Conservation (phyloP, 257 asterid genomes). For the Capsicum rhomboideum region DNA sequence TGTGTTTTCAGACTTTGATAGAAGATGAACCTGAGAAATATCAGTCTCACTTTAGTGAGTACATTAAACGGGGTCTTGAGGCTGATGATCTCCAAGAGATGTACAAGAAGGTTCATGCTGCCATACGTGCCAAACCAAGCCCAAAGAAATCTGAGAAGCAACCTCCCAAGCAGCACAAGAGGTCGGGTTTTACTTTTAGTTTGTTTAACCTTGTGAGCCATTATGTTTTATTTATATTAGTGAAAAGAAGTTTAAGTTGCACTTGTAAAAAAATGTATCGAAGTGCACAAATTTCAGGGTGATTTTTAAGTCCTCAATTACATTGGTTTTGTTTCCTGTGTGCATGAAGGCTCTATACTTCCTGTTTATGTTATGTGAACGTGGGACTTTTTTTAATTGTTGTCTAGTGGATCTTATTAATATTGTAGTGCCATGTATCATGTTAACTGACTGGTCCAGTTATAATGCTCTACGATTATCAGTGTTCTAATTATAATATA, state of each 20-base stretch:
- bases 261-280: neutral
- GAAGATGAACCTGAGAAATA: slow-evolving; percentile 78
- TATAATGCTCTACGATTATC: neutral
- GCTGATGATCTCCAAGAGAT: slow-evolving; percentile 49
- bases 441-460: neutral
- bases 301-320: neutral
- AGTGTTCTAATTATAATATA: neutral
- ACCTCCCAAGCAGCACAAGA: slow-evolving; percentile 60
- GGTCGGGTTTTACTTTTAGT: slow-evolving; percentile 19
- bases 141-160: slow-evolving; percentile 48
- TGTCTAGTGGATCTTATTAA: neutral
- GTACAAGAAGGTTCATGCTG: slow-evolving; percentile 71
- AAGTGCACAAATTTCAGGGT: neutral
- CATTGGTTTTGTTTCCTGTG: neutral
- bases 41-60: slow-evolving; percentile 55
- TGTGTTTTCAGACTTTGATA: slow-evolving; percentile 30
- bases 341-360: neutral
- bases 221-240: neutral
- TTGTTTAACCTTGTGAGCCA: neutral
- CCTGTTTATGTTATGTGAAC: neutral
- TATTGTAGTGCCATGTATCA: neutral
- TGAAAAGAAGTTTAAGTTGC: neutral
- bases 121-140: slow-evolving; percentile 59
- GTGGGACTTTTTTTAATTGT: neutral
- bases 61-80: slow-evolving; percentile 40